These are phyloP conservation scores for Sarocladium brachiariae DNA, from an alignment of 2,329 filamentous ascomycete genomes.

Conservation along the genomic window DNA sequence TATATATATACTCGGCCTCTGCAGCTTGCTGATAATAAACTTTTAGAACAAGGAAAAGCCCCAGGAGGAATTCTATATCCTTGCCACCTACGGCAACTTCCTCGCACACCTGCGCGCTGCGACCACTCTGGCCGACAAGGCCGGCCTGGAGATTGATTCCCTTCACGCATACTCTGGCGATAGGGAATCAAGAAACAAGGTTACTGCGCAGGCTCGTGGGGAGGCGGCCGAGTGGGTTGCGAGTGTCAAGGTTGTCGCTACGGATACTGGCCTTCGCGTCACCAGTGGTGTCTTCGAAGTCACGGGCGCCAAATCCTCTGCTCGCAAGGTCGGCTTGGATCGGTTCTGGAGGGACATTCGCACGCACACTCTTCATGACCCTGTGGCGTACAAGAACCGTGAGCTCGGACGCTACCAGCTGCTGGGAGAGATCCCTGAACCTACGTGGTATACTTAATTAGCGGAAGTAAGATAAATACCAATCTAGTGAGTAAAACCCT, in stretches of 20 bases:
- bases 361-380: constrained; percentile 59
- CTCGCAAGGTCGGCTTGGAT: constrained; percentile 52
- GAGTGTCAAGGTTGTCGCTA: constrained; percentile 55
- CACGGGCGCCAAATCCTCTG: constrained; percentile 52
- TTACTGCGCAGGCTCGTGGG: constrained; percentile 48
- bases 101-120: constrained; percentile 55
- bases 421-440: constrained; percentile 45
- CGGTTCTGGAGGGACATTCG: constrained; percentile 61
- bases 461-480: no score
- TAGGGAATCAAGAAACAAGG: constrained; percentile 28
- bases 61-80: constrained; percentile 58
- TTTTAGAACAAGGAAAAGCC: constrained; percentile 44
- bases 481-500: no score
- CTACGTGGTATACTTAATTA: constrained; percentile 56
- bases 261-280: constrained; percentile 51
- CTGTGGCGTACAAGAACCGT: constrained; percentile 56
- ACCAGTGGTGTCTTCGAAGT: constrained; percentile 59
- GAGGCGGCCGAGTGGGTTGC: constrained; percentile 58
- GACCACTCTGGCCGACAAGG: constrained; percentile 50
- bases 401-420: constrained; percentile 51
- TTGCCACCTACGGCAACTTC: constrained; percentile 58
- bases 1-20: not conserved
- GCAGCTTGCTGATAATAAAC: constrained; percentile 9
- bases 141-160: constrained; percentile 39
- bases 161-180: constrained; percentile 36